Evolutionary conservation across 2,329 filamentous ascomycete species (phyloP).

Genomic region (Epichloe sibirici): DNA sequence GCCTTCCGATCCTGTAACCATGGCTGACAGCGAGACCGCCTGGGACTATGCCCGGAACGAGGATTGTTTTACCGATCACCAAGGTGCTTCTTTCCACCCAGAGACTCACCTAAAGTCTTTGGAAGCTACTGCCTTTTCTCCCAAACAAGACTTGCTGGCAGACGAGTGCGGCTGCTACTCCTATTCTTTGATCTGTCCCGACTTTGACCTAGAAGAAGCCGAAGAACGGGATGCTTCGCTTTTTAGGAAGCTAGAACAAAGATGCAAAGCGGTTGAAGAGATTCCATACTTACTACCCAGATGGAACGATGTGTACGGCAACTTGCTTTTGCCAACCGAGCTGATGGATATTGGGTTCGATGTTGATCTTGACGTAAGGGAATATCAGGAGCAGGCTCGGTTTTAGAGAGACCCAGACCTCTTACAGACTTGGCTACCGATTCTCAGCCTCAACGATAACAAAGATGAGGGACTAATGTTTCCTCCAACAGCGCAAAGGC

Average conservation of each 20-base stretch:
- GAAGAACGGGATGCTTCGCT: not conserved
- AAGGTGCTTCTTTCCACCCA: slow-evolving; percentile 16
- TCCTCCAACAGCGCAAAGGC: not conserved
- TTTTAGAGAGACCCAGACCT: slow-evolving; percentile 5
- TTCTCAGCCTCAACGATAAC: slow-evolving; percentile 1
- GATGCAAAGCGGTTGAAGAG: not conserved
- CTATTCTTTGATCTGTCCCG: not conserved
- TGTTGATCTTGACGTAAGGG: not conserved
- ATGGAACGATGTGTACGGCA: slow-evolving; percentile 1
- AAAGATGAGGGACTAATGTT: slow-evolving; percentile 6
- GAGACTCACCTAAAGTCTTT: slow-evolving; percentile 12
- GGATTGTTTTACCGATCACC: slow-evolving; percentile 16
- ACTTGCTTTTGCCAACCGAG: not conserved
- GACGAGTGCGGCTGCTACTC: not conserved
- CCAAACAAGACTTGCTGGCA: not conserved
- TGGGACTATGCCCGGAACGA: slow-evolving; percentile 15
- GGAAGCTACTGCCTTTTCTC: not conserved
- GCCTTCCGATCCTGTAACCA: not conserved
- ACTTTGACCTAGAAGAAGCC: not conserved
- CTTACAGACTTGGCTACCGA: slow-evolving; percentile 3
- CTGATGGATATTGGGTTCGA: not conserved
- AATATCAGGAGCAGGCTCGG: slow-evolving; percentile 2
- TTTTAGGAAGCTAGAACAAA: not conserved
- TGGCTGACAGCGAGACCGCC: not conserved
- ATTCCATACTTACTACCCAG: not conserved